These are phyloP conservation scores for Auricularia cornea DNA, from an alignment of 768 basidiomycete genomes.

Conservation along the genomic window DNA sequence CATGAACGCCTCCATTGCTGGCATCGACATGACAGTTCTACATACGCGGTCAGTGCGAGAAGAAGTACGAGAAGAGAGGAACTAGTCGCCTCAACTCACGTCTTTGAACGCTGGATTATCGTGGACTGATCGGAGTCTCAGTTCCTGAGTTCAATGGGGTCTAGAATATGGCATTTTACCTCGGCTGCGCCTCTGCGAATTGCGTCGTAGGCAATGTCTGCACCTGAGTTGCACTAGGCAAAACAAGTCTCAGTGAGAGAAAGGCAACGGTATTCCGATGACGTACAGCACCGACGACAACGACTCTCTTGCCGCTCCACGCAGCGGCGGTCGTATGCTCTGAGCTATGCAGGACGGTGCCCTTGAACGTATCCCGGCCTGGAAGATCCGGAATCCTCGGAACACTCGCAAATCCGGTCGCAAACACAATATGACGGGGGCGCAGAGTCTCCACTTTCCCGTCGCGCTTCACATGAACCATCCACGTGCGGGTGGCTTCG, in stretches of 20 bases:
- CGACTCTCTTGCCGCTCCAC: not conserved
- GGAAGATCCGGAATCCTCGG: not conserved
- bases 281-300: not conserved
- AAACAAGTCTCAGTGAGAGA: no score
- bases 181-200: not conserved
- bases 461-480: not conserved
- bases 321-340: no score
- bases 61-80: no score
- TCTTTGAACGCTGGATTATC: not conserved
- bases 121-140: not conserved
- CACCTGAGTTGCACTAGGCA: not conserved
- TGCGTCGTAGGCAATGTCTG: conserved; percentile 2
- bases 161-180: not conserved
- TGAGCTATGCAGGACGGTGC: not conserved
- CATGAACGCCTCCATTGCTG: not conserved
- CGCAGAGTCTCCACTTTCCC: not conserved
- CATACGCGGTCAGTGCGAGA: no score
- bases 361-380: not conserved
- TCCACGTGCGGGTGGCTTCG: conserved; percentile 17
- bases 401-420: not conserved
- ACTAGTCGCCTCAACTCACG: no score
- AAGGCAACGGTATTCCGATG: no score
- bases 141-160: not conserved
- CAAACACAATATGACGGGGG: not conserved
- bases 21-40: not conserved